Evolutionary conservation across 2,329 filamentous ascomycete genomes (phyloP).

Genomic region (Trichoderma endophyticum): DNA sequence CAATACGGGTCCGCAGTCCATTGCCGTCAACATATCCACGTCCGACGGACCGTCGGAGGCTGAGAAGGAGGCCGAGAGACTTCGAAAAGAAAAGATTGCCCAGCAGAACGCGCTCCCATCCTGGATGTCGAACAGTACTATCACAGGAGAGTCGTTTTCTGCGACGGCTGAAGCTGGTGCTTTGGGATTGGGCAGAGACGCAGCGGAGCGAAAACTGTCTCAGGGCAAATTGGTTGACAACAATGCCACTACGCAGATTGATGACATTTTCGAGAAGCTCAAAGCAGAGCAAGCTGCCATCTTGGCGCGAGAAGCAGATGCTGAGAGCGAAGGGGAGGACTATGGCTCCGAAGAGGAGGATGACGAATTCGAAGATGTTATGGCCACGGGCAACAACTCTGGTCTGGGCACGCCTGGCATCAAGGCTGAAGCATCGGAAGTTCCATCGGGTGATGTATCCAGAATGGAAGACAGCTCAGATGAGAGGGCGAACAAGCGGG

Average conservation of each 20-base stretch:
- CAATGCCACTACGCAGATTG: conserved; percentile 56
- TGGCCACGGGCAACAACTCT: conserved; percentile 36
- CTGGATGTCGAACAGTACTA: conserved; percentile 70
- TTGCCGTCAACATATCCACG: conserved; percentile 67
- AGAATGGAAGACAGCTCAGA: conserved; percentile 35
- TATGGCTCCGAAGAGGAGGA: conserved; percentile 39
- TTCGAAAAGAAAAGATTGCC: conserved; percentile 62
- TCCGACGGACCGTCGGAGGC: conserved; percentile 64
- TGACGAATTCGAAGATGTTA: conserved; percentile 50
- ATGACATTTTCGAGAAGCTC: conserved; percentile 65
- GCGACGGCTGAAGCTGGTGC: conserved; percentile 25
- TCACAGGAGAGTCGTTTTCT: conserved; percentile 60
- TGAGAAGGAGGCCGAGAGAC: conserved; percentile 61
- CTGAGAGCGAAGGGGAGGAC: conserved; percentile 35
- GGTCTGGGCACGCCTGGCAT: conserved; percentile 33
- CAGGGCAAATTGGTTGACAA: conserved; percentile 41
- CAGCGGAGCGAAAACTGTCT: conserved; percentile 46
- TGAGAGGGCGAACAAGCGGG: conserved; percentile 54
- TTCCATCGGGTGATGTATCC: conserved; percentile 19
- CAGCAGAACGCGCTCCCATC: conserved; percentile 66
- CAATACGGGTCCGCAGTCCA: conserved; percentile 64
- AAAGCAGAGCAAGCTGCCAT: conserved; percentile 56
- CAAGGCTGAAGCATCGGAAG: conserved; percentile 36
- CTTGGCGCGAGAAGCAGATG: conserved; percentile 31
- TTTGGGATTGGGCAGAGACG: conserved; percentile 37